Conservation (phyloP, 1,284 basidiomycete genomes). For the Sphagnurus paluster region DNA sequence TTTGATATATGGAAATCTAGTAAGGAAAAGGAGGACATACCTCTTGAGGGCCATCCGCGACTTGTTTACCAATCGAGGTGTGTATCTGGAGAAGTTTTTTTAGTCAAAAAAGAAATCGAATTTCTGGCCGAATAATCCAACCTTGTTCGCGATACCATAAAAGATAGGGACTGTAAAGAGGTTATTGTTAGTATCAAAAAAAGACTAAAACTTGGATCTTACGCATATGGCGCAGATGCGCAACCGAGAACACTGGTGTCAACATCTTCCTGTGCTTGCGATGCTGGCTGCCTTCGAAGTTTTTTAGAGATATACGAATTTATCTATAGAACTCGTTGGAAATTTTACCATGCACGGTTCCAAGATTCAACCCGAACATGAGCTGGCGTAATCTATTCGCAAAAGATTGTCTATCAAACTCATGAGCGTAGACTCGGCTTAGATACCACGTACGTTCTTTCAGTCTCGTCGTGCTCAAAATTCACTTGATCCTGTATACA, state of each 20-base stretch:
- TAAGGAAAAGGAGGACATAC: too few relatives aligned
- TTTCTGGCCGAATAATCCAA: constrained; percentile 15
- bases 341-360: constrained; percentile 32
- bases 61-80: constrained; percentile 7
- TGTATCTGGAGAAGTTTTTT: constrained; percentile 5
- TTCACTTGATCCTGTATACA: constrained; percentile 17
- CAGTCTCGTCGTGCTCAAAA: constrained; percentile 33
- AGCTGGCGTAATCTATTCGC: constrained; percentile 28
- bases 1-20: constrained; percentile 4
- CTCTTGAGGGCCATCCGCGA: constrained; percentile 14
- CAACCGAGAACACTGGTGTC: constrained; percentile 45
- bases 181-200: not conserved
- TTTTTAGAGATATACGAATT: too few relatives aligned
- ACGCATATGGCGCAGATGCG: constrained; percentile 40
- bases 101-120: not conserved
- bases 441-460: constrained; percentile 36
- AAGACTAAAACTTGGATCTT: constrained; percentile 1
- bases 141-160: constrained; percentile 33
- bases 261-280: constrained; percentile 46
- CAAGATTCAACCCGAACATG: constrained; percentile 37
- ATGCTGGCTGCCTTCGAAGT: constrained; percentile 37
- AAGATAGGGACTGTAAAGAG: constrained; percentile 32
- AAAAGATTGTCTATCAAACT: too few relatives aligned
- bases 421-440: too few relatives aligned
- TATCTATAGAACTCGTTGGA: too few relatives aligned